Percentiles rank a stretch among this genome's conserved stretches.
Evolutionary conservation across 495 filamentous ascomycete genomes (phyloP).

Genomic region (Diplogelasinospora grovesii): DNA sequence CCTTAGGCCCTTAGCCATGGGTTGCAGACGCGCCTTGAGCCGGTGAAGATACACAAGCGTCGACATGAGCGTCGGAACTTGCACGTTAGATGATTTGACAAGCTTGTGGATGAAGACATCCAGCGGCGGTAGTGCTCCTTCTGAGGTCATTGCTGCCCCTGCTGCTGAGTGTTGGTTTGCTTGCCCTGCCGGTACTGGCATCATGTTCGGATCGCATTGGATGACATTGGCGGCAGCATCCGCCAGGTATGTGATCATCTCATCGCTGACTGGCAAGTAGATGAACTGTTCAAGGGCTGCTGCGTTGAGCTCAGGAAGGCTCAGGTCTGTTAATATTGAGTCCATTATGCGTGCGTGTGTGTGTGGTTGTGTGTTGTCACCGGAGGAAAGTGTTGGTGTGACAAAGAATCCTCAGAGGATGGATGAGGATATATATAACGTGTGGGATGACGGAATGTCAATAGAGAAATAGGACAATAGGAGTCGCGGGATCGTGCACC

Average conservation of each 20-base stretch:
- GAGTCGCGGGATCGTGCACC: conserved; percentile 11
- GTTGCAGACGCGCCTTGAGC: conserved; percentile 74
- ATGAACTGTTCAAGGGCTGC: conserved; percentile 87
- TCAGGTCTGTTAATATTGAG: conserved; percentile 27
- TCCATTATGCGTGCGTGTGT: conserved; percentile 29
- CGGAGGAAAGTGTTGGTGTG: conserved; percentile 5
- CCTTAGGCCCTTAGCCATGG: conserved; percentile 92
- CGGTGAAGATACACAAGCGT: conserved; percentile 87
- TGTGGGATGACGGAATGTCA: conserved; percentile 13
- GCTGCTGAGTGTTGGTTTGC: too few species aligned
- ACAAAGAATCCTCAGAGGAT: background rate
- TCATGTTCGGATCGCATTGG: conserved; percentile 66
- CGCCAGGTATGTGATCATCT: conserved; percentile 84
- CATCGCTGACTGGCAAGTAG: conserved; percentile 66
- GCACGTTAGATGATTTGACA: conserved; percentile 88
- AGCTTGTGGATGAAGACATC: conserved; percentile 87
- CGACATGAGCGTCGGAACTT: conserved; percentile 95
- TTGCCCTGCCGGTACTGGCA: conserved; percentile 33
- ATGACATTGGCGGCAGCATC: conserved; percentile 80
- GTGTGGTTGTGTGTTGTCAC: conserved; percentile 10
- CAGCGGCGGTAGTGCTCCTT: conserved; percentile 60
- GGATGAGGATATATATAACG: background rate
- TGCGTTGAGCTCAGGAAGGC: conserved; percentile 54
- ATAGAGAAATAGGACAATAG: conserved; percentile 1
- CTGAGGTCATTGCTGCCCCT: conserved; percentile 18